Evolutionary conservation across 2,329 filamentous ascomycete species (phyloP).

Genomic region (Graphiopsis chlorocephala): DNA sequence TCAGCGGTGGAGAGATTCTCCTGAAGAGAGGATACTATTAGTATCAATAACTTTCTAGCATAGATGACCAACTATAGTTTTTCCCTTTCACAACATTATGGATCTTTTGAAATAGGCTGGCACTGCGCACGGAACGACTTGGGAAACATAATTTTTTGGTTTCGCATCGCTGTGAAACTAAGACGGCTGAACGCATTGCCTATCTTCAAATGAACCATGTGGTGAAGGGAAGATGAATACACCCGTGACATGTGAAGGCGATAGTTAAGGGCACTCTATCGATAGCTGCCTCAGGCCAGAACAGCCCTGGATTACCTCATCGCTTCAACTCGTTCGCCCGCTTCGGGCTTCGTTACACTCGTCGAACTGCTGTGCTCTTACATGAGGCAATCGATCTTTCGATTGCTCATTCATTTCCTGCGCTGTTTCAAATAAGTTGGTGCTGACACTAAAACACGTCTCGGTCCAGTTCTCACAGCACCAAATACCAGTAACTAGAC

Average conservation of each 20-base stretch:
- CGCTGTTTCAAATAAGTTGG: not conserved
- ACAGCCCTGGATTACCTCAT: conserved; percentile 5
- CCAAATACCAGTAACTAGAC: not conserved
- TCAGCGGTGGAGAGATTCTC: conserved; percentile 40
- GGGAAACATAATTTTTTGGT: too few relatives aligned
- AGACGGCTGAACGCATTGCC: too few relatives aligned
- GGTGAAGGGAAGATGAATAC: too few relatives aligned
- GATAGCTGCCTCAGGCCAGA: conserved; percentile 5
- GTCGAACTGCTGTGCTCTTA: not conserved
- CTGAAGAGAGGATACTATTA: conserved; percentile 23
- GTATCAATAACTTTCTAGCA: not conserved
- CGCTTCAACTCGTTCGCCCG: not conserved
- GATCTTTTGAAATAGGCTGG: too few relatives aligned
- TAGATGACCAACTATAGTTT: not conserved
- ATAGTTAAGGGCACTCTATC: not conserved
- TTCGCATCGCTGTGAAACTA: too few relatives aligned
- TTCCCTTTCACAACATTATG: too few relatives aligned
- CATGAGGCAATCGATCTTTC: not conserved
- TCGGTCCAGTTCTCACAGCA: not conserved
- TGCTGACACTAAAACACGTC: not conserved
- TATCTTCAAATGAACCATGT: too few relatives aligned
- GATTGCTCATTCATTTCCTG: not conserved
- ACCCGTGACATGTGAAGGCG: not conserved
- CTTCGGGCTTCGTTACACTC: not conserved
- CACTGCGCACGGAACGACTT: too few relatives aligned